Conservation (phyloP, 495 filamentous ascomycete species). For the Podospora comata region DNA sequence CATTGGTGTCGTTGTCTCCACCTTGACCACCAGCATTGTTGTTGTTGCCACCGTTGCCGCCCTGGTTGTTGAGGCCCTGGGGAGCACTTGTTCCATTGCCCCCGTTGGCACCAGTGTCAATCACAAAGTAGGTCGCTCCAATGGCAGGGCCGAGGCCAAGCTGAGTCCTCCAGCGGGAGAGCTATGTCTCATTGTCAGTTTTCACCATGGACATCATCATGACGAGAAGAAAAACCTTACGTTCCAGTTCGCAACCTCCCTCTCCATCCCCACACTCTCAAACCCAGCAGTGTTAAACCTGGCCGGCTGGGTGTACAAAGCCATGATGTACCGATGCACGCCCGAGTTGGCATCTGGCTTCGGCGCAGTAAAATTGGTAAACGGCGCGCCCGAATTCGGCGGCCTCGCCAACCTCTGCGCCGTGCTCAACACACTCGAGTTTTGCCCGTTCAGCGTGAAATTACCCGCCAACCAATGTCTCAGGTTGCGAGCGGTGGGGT, state of each 20-base stretch:
- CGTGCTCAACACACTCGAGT: constrained; percentile 22
- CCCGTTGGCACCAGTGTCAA: constrained; percentile 21
- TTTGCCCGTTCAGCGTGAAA: constrained; percentile 21
- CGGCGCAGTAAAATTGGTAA: constrained; percentile 24
- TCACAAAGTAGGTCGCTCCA: constrained; percentile 28
- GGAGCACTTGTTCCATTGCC: constrained; percentile 14
- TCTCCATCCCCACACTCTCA: constrained; percentile 25
- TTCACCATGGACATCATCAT: background rate
- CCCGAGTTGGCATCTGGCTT: constrained; percentile 21
- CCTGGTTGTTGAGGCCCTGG: background rate
- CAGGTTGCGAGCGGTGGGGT: constrained; percentile 26
- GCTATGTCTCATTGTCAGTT: background rate
- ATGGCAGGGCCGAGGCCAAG: constrained; percentile 30
- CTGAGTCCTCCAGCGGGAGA: constrained; percentile 14
- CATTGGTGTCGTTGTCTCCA: background rate
- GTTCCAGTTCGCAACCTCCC: constrained; percentile 25
- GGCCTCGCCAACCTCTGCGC: constrained; percentile 25
- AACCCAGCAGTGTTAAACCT: constrained; percentile 24
- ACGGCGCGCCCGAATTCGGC: constrained; percentile 15
- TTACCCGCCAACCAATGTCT: constrained; percentile 31
- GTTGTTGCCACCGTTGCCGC: constrained; percentile 3
- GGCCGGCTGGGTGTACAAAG: constrained; percentile 28
- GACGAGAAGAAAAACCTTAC: constrained; percentile 6
- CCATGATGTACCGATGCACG: constrained; percentile 30
- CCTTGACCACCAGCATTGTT: background rate